Evolutionary conservation across 2,329 filamentous ascomycete genomes (phyloP).

Genomic region (Erysiphe pisi): DNA sequence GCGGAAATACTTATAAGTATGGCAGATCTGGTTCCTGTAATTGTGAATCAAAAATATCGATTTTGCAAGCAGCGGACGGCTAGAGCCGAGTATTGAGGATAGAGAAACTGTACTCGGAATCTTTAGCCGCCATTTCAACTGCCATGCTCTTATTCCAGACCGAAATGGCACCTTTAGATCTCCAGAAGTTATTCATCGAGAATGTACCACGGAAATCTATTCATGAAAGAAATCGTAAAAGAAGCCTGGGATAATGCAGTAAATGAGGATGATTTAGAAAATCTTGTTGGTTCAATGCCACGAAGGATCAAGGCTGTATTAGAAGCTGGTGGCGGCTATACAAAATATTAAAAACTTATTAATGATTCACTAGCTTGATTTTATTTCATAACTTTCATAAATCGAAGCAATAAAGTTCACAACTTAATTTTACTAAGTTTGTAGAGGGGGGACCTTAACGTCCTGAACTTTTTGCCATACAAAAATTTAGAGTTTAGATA

Average conservation of each 20-base stretch:
- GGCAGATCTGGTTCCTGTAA: background rate
- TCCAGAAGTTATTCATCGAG: too few species aligned
- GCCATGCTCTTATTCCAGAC: too few species aligned
- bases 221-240: too few species aligned
- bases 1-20: background rate
- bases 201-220: too few species aligned
- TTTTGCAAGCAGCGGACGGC: background rate
- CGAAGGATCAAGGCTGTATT: background rate
- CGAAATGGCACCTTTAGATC: too few species aligned
- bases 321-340: background rate
- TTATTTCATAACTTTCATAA: background rate
- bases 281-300: background rate
- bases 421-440: background rate
- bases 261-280: too few species aligned
- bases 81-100: too few species aligned
- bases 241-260: constrained; percentile 31
- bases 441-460: background rate
- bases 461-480: background rate
- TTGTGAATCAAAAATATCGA: background rate
- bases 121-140: too few species aligned
- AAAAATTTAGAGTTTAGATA: background rate
- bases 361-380: background rate
- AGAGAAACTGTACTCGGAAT: too few species aligned
- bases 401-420: background rate
- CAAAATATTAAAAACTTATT: background rate